Conservation (phyloP, 768 basidiomycete genomes). For the Leccinum subgranulosum region DNA sequence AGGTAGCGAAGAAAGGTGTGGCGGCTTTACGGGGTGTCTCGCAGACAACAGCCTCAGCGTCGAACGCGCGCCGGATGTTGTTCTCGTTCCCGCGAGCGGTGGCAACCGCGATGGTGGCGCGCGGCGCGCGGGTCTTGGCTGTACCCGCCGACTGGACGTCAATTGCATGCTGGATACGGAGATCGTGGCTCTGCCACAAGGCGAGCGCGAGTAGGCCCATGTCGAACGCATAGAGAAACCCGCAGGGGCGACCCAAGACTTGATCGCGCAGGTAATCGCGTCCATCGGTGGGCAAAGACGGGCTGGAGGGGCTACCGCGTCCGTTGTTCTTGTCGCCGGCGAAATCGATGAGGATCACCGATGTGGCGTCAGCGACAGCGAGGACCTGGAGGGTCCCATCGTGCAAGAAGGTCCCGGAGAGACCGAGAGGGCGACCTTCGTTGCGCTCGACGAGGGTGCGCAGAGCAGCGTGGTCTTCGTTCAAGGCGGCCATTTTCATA, state of each 20-base stretch:
- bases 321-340: slow-evolving; percentile 31
- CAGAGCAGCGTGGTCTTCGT: slow-evolving; percentile 21
- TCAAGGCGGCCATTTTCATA: slow-evolving; percentile 19
- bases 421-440: slow-evolving; percentile 32
- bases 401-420: slow-evolving; percentile 24
- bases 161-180: slow-evolving; percentile 34
- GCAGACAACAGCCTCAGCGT: neutral
- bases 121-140: slow-evolving; percentile 14
- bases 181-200: slow-evolving; percentile 29
- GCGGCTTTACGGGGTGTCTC: neutral
- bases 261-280: slow-evolving; percentile 28
- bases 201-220: slow-evolving; percentile 29
- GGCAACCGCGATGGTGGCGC: slow-evolving; percentile 18
- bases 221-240: slow-evolving; percentile 31
- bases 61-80: slow-evolving; percentile 19
- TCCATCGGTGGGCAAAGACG: slow-evolving; percentile 17
- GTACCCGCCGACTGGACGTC: slow-evolving; percentile 26
- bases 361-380: slow-evolving; percentile 26
- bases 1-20: slow-evolving; percentile 3
- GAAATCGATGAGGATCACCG: slow-evolving; percentile 30
- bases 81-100: slow-evolving; percentile 1
- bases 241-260: slow-evolving; percentile 27
- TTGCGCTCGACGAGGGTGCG: slow-evolving; percentile 28
- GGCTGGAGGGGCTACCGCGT: slow-evolving; percentile 25
- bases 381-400: slow-evolving; percentile 24